Percentiles rank a stretch among this genome's conserved stretches.
Conservation (phyloP, 2,329 filamentous ascomycete genomes). For the Mollisia scopiformis region DNA sequence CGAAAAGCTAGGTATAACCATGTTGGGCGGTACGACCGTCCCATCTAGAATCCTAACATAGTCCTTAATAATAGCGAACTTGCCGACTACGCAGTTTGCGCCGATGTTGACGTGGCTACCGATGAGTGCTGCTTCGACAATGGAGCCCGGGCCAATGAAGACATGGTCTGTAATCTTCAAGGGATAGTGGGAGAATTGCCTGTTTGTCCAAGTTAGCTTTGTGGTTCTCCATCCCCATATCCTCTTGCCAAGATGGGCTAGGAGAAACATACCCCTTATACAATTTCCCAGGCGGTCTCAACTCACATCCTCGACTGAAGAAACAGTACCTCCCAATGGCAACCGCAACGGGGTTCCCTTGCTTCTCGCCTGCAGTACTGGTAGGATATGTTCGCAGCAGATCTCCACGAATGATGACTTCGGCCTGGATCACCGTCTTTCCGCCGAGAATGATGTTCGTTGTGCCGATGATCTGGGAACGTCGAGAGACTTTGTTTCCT, state of each 20-base stretch:
- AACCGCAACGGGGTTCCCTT: slow-evolving; percentile 59
- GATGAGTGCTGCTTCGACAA: slow-evolving; percentile 82
- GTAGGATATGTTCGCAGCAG: slow-evolving; percentile 64
- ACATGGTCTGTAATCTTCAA: slow-evolving; percentile 95
- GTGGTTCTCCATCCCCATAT: neutral
- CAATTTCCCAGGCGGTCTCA: slow-evolving; percentile 82
- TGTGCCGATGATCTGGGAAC: slow-evolving; percentile 88
- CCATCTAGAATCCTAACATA: slow-evolving; percentile 87
- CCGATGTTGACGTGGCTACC: slow-evolving; percentile 88
- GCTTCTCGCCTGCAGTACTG: slow-evolving; percentile 39
- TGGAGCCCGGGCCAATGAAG: slow-evolving; percentile 75
- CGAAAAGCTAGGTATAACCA: slow-evolving; percentile 91
- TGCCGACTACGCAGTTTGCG: slow-evolving; percentile 73
- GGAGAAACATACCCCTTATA: slow-evolving; percentile 64
- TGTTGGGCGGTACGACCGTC: slow-evolving; percentile 80
- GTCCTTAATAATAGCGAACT: slow-evolving; percentile 92
- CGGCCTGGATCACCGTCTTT: slow-evolving; percentile 93
- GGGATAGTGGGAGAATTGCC: slow-evolving; percentile 77
- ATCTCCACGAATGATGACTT: slow-evolving; percentile 92
- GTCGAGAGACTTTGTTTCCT: slow-evolving; percentile 96
- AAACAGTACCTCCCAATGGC: slow-evolving; percentile 92
- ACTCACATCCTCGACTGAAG: slow-evolving; percentile 74
- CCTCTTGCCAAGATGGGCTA: slow-evolving; percentile 20
- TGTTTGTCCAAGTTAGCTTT: slow-evolving; percentile 27
- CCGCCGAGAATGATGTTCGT: slow-evolving; percentile 98